phyloP scores from a whole-genome alignment of 1,284 basidiomycete species.

The Neolentinus lepideus region DNA sequence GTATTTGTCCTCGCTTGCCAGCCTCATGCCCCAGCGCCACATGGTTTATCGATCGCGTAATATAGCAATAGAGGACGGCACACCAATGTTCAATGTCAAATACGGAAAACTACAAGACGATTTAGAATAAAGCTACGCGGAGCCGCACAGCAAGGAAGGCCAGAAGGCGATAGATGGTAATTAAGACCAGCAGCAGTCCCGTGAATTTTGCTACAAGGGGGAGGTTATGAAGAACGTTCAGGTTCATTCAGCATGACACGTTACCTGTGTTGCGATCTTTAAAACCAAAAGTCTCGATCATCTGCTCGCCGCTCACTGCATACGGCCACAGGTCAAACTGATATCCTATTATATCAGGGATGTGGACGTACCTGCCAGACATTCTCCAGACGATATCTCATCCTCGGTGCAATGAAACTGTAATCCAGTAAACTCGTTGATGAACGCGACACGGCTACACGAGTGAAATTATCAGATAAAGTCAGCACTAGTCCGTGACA shows the following conservation, averaged over 20 bases:
- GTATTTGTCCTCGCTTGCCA: not conserved
- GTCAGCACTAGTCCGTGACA: not conserved
- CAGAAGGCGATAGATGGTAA: not conserved
- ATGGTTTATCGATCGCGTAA: too few species aligned
- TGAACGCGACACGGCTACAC: not conserved
- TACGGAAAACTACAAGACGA: not conserved
- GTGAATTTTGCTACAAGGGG: not conserved
- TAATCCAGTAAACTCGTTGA: not conserved
- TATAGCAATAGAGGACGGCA: too few species aligned
- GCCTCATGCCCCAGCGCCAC: not conserved
- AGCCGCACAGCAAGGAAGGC: not conserved
- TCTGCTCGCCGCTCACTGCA: not conserved
- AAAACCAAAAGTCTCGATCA: constrained; percentile 2
- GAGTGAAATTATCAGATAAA: not conserved
- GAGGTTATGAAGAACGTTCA: not conserved
- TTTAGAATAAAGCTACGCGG: not conserved
- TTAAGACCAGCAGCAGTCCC: not conserved
- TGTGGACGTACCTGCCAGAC: not conserved
- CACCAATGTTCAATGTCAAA: too few species aligned
- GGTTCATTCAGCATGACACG: not conserved
- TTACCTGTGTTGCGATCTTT: constrained; percentile 1
- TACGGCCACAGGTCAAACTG: not conserved
- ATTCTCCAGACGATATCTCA: constrained; percentile 1
- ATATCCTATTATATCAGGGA: not conserved
- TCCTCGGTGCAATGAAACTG: not conserved